These are phyloP conservation scores for Colletotrichum graminicola DNA, from an alignment of 2,329 filamentous ascomycete species.

Conservation along the genomic window DNA sequence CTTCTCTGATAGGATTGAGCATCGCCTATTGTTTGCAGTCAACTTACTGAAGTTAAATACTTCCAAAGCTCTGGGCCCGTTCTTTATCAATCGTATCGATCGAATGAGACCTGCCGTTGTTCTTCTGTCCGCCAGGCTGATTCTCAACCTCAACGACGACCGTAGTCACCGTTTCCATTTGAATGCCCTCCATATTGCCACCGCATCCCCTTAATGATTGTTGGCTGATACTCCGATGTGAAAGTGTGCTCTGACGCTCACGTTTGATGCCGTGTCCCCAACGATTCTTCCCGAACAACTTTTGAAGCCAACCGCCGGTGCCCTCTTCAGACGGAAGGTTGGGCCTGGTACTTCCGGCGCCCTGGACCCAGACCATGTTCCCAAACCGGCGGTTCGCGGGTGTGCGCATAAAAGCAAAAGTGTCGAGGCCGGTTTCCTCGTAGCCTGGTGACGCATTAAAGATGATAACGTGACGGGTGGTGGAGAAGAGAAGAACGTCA, in stretches of 20 bases:
- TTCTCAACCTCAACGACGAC: constrained; percentile 54
- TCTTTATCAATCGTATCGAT: constrained; percentile 33
- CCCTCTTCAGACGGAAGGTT: constrained; percentile 7
- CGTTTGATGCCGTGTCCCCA: neutral
- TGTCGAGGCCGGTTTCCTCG: constrained; percentile 36
- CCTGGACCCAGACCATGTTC: constrained; percentile 41
- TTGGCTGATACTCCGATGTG: constrained; percentile 36
- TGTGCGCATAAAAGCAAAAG: constrained; percentile 40
- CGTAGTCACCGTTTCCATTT: constrained; percentile 59
- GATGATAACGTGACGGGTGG: constrained; percentile 54
- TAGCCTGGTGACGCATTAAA: constrained; percentile 37
- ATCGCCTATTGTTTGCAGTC: neutral
- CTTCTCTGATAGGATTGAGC: neutral
- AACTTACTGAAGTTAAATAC: neutral
- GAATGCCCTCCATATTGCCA: constrained; percentile 49
- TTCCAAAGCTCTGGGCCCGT: constrained; percentile 31
- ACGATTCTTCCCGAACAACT: constrained; percentile 16
- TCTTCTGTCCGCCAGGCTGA: neutral
- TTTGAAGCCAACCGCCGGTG: constrained; percentile 36
- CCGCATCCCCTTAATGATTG: constrained; percentile 29
- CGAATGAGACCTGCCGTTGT: constrained; percentile 10
- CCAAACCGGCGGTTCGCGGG: constrained; percentile 35
- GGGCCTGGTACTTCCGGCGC: constrained; percentile 22
- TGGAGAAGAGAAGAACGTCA: constrained; percentile 56
- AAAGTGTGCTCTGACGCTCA: constrained; percentile 7